Conservation (phyloP, 306 rosid genomes). For the Hippophae rhamnoides region DNA sequence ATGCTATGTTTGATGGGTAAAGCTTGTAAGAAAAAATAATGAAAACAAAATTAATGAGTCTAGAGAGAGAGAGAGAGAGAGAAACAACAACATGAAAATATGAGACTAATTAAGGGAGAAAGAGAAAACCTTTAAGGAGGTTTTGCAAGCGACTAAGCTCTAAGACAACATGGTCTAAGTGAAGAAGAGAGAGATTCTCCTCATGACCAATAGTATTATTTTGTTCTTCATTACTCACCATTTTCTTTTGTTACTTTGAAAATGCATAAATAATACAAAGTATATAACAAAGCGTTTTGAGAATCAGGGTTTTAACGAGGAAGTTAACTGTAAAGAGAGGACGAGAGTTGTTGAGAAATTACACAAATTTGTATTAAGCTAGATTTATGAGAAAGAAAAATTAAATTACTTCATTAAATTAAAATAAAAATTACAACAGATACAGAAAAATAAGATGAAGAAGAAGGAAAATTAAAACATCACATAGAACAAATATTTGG, state of each 20-base stretch:
- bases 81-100: not conserved
- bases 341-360: too few relatives aligned
- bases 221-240: constrained; percentile 49
- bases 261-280: constrained; percentile 10
- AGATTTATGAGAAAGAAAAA: too few relatives aligned
- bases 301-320: not conserved
- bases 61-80: not conserved
- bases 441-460: too few relatives aligned
- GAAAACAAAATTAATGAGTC: too few relatives aligned
- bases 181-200: constrained; percentile 41
- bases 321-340: too few relatives aligned
- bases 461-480: too few relatives aligned
- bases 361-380: too few relatives aligned
- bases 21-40: too few relatives aligned
- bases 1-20: too few relatives aligned
- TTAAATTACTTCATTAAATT: too few relatives aligned
- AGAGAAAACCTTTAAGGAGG: constrained; percentile 51
- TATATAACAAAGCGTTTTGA: constrained; percentile 14
- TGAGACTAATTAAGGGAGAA: not conserved
- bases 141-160: constrained; percentile 68
- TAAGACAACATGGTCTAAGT: constrained; percentile 45
- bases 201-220: constrained; percentile 5
- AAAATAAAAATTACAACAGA: too few relatives aligned
- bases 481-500: too few relatives aligned
- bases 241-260: constrained; percentile 6